Percentiles rank a stretch among this genome's conserved stretches.
Conservation (phyloP, 2,329 filamentous ascomycete genomes). For the Grosmannia clavigera region DNA sequence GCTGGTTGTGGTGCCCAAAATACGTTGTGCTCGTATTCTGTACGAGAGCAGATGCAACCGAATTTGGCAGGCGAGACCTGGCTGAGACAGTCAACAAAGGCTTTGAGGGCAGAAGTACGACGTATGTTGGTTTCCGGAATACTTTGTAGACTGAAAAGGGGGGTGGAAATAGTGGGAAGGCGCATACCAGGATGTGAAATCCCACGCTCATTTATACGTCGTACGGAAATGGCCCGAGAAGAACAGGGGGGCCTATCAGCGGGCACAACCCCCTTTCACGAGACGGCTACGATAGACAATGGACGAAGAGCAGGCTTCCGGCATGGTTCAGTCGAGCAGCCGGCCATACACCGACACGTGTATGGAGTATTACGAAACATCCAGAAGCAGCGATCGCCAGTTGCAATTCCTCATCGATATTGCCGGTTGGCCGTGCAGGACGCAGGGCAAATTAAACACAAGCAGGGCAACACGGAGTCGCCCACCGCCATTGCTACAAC, state of each 20-base stretch:
- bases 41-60: not conserved
- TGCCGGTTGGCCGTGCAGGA: not conserved
- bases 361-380: not conserved
- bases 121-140: not conserved
- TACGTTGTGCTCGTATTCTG: not conserved
- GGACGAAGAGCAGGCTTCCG: not conserved
- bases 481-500: not conserved
- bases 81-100: not conserved
- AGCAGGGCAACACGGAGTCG: not conserved
- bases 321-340: not conserved
- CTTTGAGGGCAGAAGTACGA: not conserved
- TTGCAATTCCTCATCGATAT: not conserved
- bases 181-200: not conserved
- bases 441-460: no score
- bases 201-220: not conserved
- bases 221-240: not conserved
- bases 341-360: not conserved
- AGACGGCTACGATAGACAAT: not conserved
- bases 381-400: not conserved
- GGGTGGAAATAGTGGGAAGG: not conserved
- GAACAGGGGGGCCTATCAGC: not conserved
- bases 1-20: no score
- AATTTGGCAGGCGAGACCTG: not conserved
- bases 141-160: not conserved
- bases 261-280: not conserved